Conservation (phyloP, 164 flowering plant species). For the Stephania cephalantha region DNA sequence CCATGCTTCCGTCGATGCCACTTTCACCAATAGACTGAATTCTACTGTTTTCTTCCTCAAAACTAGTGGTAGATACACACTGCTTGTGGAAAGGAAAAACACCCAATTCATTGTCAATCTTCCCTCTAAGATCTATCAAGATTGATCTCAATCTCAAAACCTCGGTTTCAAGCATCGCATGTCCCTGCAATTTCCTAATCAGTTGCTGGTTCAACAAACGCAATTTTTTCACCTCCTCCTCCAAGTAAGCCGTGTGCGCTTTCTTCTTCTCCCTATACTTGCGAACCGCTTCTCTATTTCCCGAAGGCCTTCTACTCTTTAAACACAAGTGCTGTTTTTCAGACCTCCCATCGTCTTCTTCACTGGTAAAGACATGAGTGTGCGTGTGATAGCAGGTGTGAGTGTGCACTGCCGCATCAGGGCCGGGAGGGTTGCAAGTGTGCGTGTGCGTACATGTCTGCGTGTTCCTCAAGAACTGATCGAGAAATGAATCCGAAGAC, state of each 20-base stretch:
- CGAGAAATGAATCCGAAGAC: conserved; percentile 20
- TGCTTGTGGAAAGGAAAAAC: conserved; percentile 38
- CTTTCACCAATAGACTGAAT: conserved; percentile 14
- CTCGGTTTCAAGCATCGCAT: conserved; percentile 54
- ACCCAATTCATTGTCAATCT: conserved; percentile 53
- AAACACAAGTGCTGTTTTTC: conserved; percentile 10
- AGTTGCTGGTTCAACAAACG: conserved; percentile 48
- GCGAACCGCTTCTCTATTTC: conserved; percentile 67
- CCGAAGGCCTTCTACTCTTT: conserved; percentile 34
- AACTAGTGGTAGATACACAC: conserved; percentile 13
- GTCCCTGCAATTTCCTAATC: conserved; percentile 45
- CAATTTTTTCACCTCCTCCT: conserved; percentile 57
- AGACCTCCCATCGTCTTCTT: conserved; percentile 22
- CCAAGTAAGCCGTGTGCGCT: conserved; percentile 57
- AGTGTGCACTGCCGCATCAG: conserved; percentile 41
- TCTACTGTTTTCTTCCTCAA: conserved; percentile 34
- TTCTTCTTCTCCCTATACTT: conserved; percentile 82
- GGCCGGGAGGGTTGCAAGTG: conserved; percentile 73
- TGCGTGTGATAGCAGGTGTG: conserved; percentile 71
- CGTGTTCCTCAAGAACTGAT: conserved; percentile 37
- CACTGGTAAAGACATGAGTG: conserved; percentile 39
- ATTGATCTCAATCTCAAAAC: conserved; percentile 41
- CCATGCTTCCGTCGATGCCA: conserved; percentile 16
- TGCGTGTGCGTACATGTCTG: conserved; percentile 53
- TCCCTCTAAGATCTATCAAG: conserved; percentile 42